Base-by-base conservation (phyloP, 2,329 filamentous ascomycete genomes). In the Botrytis fragariae region DNA sequence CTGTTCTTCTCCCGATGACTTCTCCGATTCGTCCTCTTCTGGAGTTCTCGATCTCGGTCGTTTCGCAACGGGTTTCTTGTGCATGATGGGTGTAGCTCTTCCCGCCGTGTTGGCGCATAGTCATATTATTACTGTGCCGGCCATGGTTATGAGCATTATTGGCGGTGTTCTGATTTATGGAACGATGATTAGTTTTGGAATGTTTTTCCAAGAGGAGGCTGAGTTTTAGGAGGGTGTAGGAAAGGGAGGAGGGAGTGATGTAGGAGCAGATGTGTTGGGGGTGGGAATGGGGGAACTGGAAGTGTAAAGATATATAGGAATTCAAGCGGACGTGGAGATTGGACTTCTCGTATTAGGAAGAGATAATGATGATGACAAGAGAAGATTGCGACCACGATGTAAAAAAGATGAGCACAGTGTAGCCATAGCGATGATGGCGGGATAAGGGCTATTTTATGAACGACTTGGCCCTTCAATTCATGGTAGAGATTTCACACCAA, bases 151-250 rank as follows among this genome's bases (percentile, higher is more conserved):
- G 96, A 97, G 93, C 70, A 92, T 99, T 79, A 84, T 95, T 70
- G 96, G 96, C 42, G 96, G 96, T 70, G 86, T 98, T 74, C 85
- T 99, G 81, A 99, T 99, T 82, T 99, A 99, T 84, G 93, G 94
- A 73, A 99, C 96, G 67, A 98, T 99, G 82, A 97, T 99, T 84
- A 96, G 93, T 85, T 99, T 99, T 83, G 92, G 93, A 77, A 93
- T 98, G 90, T 99, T 98, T 86, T 99, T 99, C 87, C 92, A 95
- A 82, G 95, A 98, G 84, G 94, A 98, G 35, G 68, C 65, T n/a
- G 71, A 73, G n/a, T 69, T 73, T 45, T 73, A 45, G 9, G 32
- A 54, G 22, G 14, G n/a, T 67, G 25, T 18, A 10, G 48, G n/a
- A n/a, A 22, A 2, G 29, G 6, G 3, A 45, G 45, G 37, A 39